Evolutionary conservation across 352 stramenopile species (phyloP).

Genomic region (Pythium oligandrum): DNA sequence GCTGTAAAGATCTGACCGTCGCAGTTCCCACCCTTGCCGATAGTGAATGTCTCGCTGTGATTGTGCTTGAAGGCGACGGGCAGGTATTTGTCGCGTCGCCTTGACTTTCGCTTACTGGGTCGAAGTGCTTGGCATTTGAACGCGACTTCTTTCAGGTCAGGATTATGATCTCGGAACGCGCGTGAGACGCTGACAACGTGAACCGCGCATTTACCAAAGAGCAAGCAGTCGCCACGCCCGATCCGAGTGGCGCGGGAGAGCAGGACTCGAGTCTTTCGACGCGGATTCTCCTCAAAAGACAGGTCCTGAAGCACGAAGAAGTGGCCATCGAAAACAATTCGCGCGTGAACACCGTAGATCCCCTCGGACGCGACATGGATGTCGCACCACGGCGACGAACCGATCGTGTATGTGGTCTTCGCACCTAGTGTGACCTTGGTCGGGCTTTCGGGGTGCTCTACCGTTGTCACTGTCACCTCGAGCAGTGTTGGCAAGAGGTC

Average conservation of each 20-base stretch:
- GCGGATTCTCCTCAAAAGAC: conserved; percentile 58
- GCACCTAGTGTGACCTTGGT: conserved; percentile 14
- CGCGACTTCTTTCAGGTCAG: conserved; percentile 60
- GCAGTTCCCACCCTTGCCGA: conserved; percentile 55
- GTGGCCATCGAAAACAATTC: conserved; percentile 54
- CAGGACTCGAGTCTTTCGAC: conserved; percentile 44
- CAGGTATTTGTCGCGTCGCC: conserved; percentile 37
- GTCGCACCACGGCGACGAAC: conserved; percentile 49
- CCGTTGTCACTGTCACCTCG: conserved; percentile 10
- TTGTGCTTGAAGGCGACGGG: conserved; percentile 51
- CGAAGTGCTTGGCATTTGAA: conserved; percentile 63
- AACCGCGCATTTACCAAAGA: conserved; percentile 50
- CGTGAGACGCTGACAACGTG: conserved; percentile 40
- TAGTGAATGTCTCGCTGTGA: conserved; percentile 33
- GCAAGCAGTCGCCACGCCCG: conserved; percentile 48
- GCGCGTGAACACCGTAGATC: conserved; percentile 48
- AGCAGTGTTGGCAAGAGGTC: conserved; percentile 8
- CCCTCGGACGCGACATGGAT: conserved; percentile 38
- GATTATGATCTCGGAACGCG: conserved; percentile 46
- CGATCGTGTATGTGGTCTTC: conserved; percentile 43
- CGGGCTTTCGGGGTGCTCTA: conserved; percentile 12
- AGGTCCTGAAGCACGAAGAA: conserved; percentile 73
- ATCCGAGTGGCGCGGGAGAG: conserved; percentile 43
- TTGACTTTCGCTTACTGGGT: conserved; percentile 54
- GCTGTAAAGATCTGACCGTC: conserved; percentile 56